These are phyloP conservation scores for Arthrobotrys sinensis DNA, from an alignment of 2,329 filamentous ascomycete species.

Conservation along the genomic window DNA sequence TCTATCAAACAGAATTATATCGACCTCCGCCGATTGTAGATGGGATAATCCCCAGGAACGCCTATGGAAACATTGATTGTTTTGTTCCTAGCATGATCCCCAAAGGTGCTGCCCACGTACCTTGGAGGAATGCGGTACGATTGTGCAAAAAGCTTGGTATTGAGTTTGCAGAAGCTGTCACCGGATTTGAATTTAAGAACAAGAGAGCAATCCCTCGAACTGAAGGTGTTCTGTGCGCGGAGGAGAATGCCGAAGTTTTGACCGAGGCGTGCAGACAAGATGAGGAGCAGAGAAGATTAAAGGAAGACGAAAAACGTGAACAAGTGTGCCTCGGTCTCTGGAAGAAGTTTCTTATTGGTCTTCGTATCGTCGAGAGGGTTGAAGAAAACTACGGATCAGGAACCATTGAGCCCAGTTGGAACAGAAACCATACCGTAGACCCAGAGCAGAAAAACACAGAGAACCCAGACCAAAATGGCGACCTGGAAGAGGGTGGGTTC, in stretches of 20 bases:
- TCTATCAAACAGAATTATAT: constrained; percentile 74
- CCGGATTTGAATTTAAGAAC: constrained; percentile 89
- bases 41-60: constrained; percentile 81
- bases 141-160: constrained; percentile 83
- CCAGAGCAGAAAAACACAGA: not conserved
- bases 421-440: not conserved
- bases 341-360: constrained; percentile 74
- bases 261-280: constrained; percentile 66
- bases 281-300: constrained; percentile 35
- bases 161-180: constrained; percentile 90
- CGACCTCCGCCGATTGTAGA: constrained; percentile 80
- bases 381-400: constrained; percentile 70
- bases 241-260: constrained; percentile 72
- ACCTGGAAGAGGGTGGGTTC: constrained; percentile 44
- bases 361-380: constrained; percentile 81
- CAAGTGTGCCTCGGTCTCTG: constrained; percentile 70
- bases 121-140: constrained; percentile 72
- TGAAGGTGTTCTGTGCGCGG: constrained; percentile 82
- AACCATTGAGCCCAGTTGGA: not conserved
- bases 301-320: constrained; percentile 47
- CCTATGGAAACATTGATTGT: constrained; percentile 82
- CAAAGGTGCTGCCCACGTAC: constrained; percentile 27
- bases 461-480: not conserved
- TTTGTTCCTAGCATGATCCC: constrained; percentile 47
- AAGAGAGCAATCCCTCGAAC: constrained; percentile 89